These are phyloP conservation scores for Kodamaea sp. DNA, from an alignment of 1,139 yeast genomes.

Conservation along the genomic window DNA sequence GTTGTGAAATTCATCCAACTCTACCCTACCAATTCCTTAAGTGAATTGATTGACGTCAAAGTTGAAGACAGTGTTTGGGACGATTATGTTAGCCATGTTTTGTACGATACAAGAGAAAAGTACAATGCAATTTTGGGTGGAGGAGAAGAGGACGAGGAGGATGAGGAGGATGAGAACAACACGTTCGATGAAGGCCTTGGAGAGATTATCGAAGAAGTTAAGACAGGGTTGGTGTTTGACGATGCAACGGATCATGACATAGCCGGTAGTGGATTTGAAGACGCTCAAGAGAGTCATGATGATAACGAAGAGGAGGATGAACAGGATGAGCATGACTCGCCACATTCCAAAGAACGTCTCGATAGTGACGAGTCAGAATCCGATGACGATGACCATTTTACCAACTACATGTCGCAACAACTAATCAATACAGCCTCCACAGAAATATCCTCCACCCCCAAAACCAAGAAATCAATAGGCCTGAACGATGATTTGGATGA, in stretches of 20 bases:
- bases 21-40: slow-evolving; percentile 61
- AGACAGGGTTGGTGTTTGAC: slow-evolving; percentile 38
- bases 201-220: slow-evolving; percentile 44
- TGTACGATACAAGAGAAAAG: slow-evolving; percentile 88
- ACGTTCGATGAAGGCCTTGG: slow-evolving; percentile 57
- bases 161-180: slow-evolving; percentile 39
- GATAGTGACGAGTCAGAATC: slow-evolving; percentile 26
- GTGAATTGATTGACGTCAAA: slow-evolving; percentile 60
- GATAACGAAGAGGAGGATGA: slow-evolving; percentile 31
- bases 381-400: slow-evolving; percentile 49
- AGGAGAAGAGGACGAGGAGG: slow-evolving; percentile 41
- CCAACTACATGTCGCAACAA: slow-evolving; percentile 84
- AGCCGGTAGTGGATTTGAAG: slow-evolving; percentile 25
- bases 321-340: slow-evolving; percentile 29
- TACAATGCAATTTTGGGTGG: slow-evolving; percentile 96
- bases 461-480: neutral
- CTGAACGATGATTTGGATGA: neutral
- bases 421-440: slow-evolving; percentile 63
- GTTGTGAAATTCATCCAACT: slow-evolving; percentile 89
- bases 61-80: slow-evolving; percentile 73
- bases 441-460: slow-evolving; percentile 42
- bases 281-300: slow-evolving; percentile 17
- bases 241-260: slow-evolving; percentile 38
- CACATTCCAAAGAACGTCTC: slow-evolving; percentile 11
- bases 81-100: slow-evolving; percentile 76